These are phyloP conservation scores for Sideroxylon spinosum DNA, from an alignment of 179 eudicot species.

Conservation along the genomic window DNA sequence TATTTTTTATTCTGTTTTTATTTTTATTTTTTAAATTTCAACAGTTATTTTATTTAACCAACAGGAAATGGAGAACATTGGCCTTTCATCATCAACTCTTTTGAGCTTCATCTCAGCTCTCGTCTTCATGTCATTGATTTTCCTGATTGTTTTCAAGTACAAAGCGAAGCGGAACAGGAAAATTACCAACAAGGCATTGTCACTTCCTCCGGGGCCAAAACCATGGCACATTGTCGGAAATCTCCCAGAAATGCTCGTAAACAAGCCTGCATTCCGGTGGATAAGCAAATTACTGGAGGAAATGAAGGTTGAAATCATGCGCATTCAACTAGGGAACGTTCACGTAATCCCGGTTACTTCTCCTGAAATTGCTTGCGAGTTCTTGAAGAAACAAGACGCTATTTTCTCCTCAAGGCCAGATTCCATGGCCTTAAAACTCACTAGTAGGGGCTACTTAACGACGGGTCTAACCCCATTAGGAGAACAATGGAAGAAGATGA, in stretches of 20 bases:
- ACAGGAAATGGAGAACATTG: no score
- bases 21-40: no score
- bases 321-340: conserved; percentile 21
- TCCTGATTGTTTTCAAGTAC: neutral
- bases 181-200: neutral
- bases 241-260: conserved; percentile 17
- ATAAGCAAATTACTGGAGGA: conserved; percentile 25
- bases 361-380: conserved; percentile 26
- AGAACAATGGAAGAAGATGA: conserved; percentile 38
- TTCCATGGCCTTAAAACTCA: conserved; percentile 3
- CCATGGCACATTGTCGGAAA: conserved; percentile 27
- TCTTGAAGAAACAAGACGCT: conserved; percentile 22
- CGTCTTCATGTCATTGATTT: neutral
- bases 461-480: conserved; percentile 14
- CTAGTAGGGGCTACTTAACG: conserved; percentile 2
- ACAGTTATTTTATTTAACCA: no score
- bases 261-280: conserved; percentile 27
- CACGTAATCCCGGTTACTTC: conserved; percentile 25
- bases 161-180: no score
- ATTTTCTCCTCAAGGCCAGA: conserved; percentile 22
- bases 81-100: no score
- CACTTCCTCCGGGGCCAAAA: conserved; percentile 31
- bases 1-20: no score
- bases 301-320: conserved; percentile 22
- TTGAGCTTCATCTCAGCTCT: neutral